Evolutionary conservation across 768 basidiomycete genomes (phyloP).

Genomic region (Termitomyces bulborhizus): DNA sequence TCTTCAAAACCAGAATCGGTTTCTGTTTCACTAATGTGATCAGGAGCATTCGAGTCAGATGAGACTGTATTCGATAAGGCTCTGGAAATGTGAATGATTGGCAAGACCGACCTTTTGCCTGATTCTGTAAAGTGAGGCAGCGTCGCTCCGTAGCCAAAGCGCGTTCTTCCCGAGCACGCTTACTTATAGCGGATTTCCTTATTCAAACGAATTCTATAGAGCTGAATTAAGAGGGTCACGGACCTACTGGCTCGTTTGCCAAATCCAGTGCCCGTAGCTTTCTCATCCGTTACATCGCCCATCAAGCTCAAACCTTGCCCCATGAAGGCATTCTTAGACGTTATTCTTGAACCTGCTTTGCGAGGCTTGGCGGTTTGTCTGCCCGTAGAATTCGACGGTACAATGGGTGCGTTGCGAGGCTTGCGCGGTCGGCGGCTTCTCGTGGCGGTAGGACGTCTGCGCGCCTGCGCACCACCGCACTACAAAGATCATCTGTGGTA

Average conservation of each 20-base stretch:
- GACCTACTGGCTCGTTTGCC: constrained; percentile 68
- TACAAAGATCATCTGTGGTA: constrained; percentile 16
- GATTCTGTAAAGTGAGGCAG: constrained; percentile 36
- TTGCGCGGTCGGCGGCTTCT: constrained; percentile 33
- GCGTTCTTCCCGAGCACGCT: constrained; percentile 73
- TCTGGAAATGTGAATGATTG: too few relatives aligned
- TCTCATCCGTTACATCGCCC: constrained; percentile 28
- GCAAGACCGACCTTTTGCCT: constrained; percentile 16
- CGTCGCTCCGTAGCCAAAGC: constrained; percentile 70
- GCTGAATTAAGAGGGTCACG: constrained; percentile 1
- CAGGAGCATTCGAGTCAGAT: neutral
- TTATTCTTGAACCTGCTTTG: constrained; percentile 68
- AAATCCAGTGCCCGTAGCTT: constrained; percentile 51
- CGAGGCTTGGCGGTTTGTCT: constrained; percentile 60
- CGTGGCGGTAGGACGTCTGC: constrained; percentile 45
- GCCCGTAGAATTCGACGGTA: constrained; percentile 53
- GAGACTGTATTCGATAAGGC: neutral
- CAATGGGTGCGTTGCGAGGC: constrained; percentile 23
- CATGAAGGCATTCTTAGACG: constrained; percentile 50
- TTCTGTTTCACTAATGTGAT: constrained; percentile 19
- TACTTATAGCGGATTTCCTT: constrained; percentile 33
- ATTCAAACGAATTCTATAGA: neutral
- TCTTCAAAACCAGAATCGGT: constrained; percentile 20
- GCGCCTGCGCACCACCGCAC: constrained; percentile 78
- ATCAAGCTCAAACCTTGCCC: constrained; percentile 51